These are phyloP conservation scores for Diplodia mutila DNA, from an alignment of 2,329 filamentous ascomycete species.

Conservation along the genomic window DNA sequence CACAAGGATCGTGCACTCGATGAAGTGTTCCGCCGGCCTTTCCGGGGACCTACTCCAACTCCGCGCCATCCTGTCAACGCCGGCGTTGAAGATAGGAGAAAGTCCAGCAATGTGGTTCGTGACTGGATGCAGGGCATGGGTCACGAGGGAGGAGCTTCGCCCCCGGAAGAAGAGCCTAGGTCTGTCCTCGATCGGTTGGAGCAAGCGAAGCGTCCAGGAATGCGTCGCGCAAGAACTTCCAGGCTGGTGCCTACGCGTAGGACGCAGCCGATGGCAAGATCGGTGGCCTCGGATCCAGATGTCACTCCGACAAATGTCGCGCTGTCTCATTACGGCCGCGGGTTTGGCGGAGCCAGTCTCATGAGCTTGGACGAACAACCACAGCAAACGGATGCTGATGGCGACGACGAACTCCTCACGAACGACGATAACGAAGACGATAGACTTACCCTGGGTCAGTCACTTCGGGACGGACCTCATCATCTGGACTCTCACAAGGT, in stretches of 20 bases:
- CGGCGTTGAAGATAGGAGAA: conserved; percentile 61
- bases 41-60: conserved; percentile 57
- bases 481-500: conserved; percentile 34
- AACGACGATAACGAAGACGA: conserved; percentile 71
- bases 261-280: conserved; percentile 55
- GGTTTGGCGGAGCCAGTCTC: conserved; percentile 46
- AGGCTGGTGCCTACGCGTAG: conserved; percentile 31
- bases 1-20: conserved; percentile 89
- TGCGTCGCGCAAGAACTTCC: conserved; percentile 55
- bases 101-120: conserved; percentile 80
- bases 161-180: conserved; percentile 63
- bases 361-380: conserved; percentile 48
- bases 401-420: conserved; percentile 86
- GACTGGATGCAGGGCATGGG: conserved; percentile 83
- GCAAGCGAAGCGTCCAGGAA: conserved; percentile 53
- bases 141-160: conserved; percentile 56
- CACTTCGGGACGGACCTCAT: not conserved
- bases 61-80: conserved; percentile 27
- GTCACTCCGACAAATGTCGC: conserved; percentile 41
- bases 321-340: conserved; percentile 46
- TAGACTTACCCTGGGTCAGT: conserved; percentile 26
- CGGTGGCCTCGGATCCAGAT: conserved; percentile 62
- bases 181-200: conserved; percentile 64
- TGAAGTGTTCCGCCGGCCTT: conserved; percentile 79
- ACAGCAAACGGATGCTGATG: conserved; percentile 78